Base-by-base conservation (phyloP, 1,139 yeast genomes). In the Protomyces gravidus region DNA sequence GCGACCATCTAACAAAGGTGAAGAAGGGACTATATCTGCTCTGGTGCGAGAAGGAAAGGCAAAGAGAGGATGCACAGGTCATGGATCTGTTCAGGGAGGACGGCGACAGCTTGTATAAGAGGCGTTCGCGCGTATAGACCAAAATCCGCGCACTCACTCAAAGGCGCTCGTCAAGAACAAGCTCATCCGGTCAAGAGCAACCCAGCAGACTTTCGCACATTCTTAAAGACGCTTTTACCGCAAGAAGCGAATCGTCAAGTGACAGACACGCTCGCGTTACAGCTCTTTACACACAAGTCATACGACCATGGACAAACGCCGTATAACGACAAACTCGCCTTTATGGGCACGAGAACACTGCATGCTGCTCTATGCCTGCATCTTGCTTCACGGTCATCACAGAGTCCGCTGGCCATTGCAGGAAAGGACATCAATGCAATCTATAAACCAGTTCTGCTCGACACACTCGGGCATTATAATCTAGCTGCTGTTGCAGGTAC, bases 271-370 rank as follows among this genome's bases (percentile, higher is more conserved):
- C 5, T 46, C 26, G 59, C 59, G 27, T 25, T 50, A 19, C 62
- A 60, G 32, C 17, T 30, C 26, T 36, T 60, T 26, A 60, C 62
- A 23, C 62, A 60, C 50, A 60, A 60, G n/a, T 56, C 62, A 6
- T 50, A 40, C 27, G 23, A 15, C 6, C 62, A 60, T 28, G 62
- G 62, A 7, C 11, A 21, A 9, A 36, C 25, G 23, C 57, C 52
- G 33, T 60, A 50, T 27, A 60, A 60, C 30, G 58, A 50, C 39
- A 60, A 57, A 27, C 45, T 60, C 9, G 61, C 52, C 11, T 59
- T 50, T 39, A 21, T 56, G 28, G 62, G 62, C 9, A 45, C 47
- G 6, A 15, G 58, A 27, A 25, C 40, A 32, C 40, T 53, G 39
- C 23, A 46, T 11, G 19, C n/a, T 19, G 13, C 36, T 23, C 26